Conservation (phyloP, 495 filamentous ascomycete species). For the Xylona heveae region DNA sequence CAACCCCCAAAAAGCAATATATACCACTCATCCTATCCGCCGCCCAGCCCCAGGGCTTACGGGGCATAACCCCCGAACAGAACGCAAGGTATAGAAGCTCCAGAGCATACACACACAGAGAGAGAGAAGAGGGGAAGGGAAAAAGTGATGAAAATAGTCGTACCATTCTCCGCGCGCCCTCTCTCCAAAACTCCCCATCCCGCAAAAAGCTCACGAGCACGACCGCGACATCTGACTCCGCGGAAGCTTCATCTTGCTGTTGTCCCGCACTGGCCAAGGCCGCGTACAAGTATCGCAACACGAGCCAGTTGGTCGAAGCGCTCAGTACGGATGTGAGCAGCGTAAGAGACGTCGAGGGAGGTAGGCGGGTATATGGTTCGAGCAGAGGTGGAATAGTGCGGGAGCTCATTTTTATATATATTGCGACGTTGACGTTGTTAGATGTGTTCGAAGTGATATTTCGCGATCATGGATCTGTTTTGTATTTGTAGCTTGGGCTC, state of each 20-base stretch:
- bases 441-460: too few species aligned
- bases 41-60: conserved; percentile 1
- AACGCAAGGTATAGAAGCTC: too few species aligned
- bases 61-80: too few species aligned
- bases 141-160: conserved; percentile 9
- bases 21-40: conserved; percentile 10
- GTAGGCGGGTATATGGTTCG: conserved; percentile 5
- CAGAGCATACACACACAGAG: conserved; percentile 1
- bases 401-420: not conserved
- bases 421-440: not conserved
- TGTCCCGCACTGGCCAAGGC: conserved; percentile 17
- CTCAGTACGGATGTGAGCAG: conserved; percentile 39
- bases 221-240: conserved; percentile 21
- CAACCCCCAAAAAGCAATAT: conserved; percentile 4
- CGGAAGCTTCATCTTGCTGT: not conserved
- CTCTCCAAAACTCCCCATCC: conserved; percentile 54
- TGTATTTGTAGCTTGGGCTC: too few species aligned
- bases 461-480: too few species aligned
- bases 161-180: conserved; percentile 37
- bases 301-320: conserved; percentile 18
- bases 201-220: conserved; percentile 64
- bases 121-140: conserved; percentile 5
- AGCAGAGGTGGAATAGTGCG: conserved; percentile 3
- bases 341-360: conserved; percentile 31
- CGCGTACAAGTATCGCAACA: conserved; percentile 27